These are phyloP conservation scores for Didymella glomerata DNA, from an alignment of 2,329 filamentous ascomycete species.

Conservation along the genomic window DNA sequence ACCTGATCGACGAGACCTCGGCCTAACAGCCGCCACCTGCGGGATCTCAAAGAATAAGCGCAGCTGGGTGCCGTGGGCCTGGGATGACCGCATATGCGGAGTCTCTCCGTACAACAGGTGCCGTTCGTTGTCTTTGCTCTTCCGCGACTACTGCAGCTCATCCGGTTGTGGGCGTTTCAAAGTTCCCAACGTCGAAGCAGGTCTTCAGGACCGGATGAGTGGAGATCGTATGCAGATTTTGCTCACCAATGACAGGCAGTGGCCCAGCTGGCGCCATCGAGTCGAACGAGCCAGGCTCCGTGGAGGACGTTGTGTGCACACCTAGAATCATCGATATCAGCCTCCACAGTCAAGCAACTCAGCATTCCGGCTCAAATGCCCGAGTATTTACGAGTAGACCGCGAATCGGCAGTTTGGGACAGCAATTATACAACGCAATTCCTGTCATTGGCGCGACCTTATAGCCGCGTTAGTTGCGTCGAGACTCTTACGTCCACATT, in stretches of 20 bases:
- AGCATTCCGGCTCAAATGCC: background rate
- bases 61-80: slow-evolving; percentile 16
- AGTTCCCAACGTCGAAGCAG: slow-evolving; percentile 16
- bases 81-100: slow-evolving; percentile 18
- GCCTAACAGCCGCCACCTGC: slow-evolving; percentile 19
- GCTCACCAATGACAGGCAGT: slow-evolving; percentile 1
- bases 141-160: slow-evolving; percentile 19
- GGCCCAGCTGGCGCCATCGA: background rate
- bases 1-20: slow-evolving; percentile 19
- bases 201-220: slow-evolving; percentile 5
- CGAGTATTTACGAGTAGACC: background rate
- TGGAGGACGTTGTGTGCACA: background rate
- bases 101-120: slow-evolving; percentile 14
- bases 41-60: slow-evolving; percentile 20
- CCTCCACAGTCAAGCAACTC: background rate
- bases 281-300: slow-evolving; percentile 3
- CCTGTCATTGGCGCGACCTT: slow-evolving; percentile 4
- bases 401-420: background rate
- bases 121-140: slow-evolving; percentile 7
- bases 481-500: slow-evolving; percentile 8
- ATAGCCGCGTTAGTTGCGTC: background rate
- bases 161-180: slow-evolving; percentile 15
- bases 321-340: background rate
- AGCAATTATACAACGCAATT: background rate
- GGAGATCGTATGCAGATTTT: slow-evolving; percentile 9